These are phyloP conservation scores for Gaertneriomyces semiglobifer DNA, from an alignment of 192 early-diverging fungal species.

Conservation along the genomic window DNA sequence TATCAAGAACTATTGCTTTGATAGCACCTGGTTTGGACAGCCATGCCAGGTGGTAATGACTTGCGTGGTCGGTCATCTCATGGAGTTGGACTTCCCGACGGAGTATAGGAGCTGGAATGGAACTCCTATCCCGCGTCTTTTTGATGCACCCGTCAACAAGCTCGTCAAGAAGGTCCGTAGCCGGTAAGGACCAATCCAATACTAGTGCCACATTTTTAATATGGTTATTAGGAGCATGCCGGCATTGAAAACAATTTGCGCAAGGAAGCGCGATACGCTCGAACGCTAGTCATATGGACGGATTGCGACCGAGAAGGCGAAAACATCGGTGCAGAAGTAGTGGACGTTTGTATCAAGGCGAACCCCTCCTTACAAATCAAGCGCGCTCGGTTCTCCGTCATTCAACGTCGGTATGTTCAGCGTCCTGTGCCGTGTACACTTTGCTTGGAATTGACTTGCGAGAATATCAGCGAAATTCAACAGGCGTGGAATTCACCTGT, in stretches of 20 bases:
- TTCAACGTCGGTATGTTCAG: slow-evolving; percentile 63
- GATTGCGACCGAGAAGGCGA: slow-evolving; percentile 98
- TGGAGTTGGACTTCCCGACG: slow-evolving; percentile 62
- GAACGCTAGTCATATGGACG: slow-evolving; percentile 92
- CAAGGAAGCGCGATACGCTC: slow-evolving; percentile 54
- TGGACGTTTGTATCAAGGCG: slow-evolving; percentile 54
- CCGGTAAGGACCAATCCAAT: not conserved
- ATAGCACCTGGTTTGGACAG: slow-evolving; percentile 51
- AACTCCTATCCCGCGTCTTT: slow-evolving; percentile 59
- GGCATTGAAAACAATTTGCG: slow-evolving; percentile 64
- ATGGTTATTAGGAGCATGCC: slow-evolving; percentile 42
- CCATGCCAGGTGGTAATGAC: slow-evolving; percentile 75
- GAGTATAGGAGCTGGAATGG: slow-evolving; percentile 61
- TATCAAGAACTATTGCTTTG: slow-evolving; percentile 81
- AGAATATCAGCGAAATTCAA: slow-evolving; percentile 61
- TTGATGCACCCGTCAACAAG: slow-evolving; percentile 63
- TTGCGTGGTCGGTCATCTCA: slow-evolving; percentile 75
- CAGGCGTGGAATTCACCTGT: slow-evolving; percentile 69
- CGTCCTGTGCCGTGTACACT: not conserved
- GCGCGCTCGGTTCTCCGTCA: slow-evolving; percentile 87
- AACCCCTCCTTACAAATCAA: slow-evolving; percentile 69
- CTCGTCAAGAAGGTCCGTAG: slow-evolving; percentile 40
- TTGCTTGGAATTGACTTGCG: not conserved
- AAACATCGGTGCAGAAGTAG: slow-evolving; percentile 84
- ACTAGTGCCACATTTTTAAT: not conserved